These are phyloP conservation scores for Wolfiporia cocos DNA, from an alignment of 1,284 basidiomycete species.

Conservation along the genomic window DNA sequence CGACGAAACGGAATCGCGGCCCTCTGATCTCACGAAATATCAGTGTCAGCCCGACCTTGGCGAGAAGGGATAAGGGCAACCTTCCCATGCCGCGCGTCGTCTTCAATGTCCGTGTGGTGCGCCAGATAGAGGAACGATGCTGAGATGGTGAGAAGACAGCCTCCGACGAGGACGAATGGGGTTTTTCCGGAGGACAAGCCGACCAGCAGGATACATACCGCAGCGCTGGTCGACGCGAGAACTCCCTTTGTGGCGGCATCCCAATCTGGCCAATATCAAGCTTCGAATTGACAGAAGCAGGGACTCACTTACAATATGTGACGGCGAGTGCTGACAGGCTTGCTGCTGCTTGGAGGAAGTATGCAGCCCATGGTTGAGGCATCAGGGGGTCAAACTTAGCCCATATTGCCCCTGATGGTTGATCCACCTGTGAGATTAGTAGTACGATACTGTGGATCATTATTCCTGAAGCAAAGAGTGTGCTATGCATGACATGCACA, in stretches of 20 bases:
- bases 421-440: not conserved
- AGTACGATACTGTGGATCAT: conserved; percentile 7
- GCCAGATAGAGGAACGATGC: conserved; percentile 13
- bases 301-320: conserved; percentile 14
- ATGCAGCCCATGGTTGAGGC: conserved; percentile 3
- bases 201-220: conserved; percentile 11
- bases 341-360: conserved; percentile 9
- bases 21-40: conserved; percentile 4
- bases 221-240: conserved; percentile 12
- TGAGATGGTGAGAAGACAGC: conserved; percentile 13
- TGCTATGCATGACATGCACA: conserved; percentile 10
- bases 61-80: conserved; percentile 5
- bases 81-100: conserved; percentile 9
- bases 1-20: conserved; percentile 1
- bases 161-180: conserved; percentile 10
- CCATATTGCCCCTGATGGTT: no score
- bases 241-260: conserved; percentile 15
- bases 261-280: conserved; percentile 14
- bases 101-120: not conserved
- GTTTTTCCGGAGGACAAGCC: conserved; percentile 4
- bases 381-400: no score
- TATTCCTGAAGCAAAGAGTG: conserved; percentile 14
- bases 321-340: conserved; percentile 13
- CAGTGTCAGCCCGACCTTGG: not conserved
- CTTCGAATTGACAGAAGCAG: no score